Evolutionary conservation across 2,329 filamentous ascomycete species (phyloP), one percentile per base, ranked within the genome.

Genomic region (Lachnellula subtilissima): DNA sequence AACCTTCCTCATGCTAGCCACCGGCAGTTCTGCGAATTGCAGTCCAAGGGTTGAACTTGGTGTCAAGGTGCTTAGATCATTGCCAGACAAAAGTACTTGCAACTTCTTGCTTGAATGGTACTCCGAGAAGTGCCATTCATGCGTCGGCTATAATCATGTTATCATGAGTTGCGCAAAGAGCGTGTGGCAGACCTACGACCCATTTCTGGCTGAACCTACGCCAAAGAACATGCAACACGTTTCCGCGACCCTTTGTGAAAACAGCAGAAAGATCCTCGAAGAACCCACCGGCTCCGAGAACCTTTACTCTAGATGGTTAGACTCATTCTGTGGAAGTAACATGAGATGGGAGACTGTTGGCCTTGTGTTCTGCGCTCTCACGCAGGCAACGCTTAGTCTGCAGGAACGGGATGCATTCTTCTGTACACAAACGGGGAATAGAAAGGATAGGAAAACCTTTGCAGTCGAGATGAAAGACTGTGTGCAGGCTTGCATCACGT

Each of bases 401-500:
- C 53, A 56, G 9, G 61, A 64, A 52, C 47, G 61, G 45, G 54
- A 59, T 63, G 46, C 55, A 46, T 61, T 72, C 57, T 65, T 67
- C 42, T 55, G 42, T 11, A 65, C 63, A 2, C 65, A 69, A 42
- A 55, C 48, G 28, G 66, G 66, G 1, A 54, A 54, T 14, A 62
- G 66, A 32, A 61, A 56, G 43, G 61, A 63, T 47, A 51, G 67
- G 19, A 64, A 62, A 37, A 28, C 54, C 8, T 69, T 68, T 53
- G 62, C 62, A 1, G 46, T 65, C 1, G 67, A 68, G 59, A 61
- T 69, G 57, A 67, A 68, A 57, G 65, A 67, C 37, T 69, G 69
- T 46, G 59, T 70, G 1, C 64, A 68, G 47, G 64, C 71, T 35
- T 75, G 72, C 35, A 65, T 74, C n/a, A 69, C 69, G 1, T 48